These are phyloP conservation scores for Pseudozyma tsukubaensis DNA, from an alignment of 1,284 basidiomycete species.

Conservation along the genomic window DNA sequence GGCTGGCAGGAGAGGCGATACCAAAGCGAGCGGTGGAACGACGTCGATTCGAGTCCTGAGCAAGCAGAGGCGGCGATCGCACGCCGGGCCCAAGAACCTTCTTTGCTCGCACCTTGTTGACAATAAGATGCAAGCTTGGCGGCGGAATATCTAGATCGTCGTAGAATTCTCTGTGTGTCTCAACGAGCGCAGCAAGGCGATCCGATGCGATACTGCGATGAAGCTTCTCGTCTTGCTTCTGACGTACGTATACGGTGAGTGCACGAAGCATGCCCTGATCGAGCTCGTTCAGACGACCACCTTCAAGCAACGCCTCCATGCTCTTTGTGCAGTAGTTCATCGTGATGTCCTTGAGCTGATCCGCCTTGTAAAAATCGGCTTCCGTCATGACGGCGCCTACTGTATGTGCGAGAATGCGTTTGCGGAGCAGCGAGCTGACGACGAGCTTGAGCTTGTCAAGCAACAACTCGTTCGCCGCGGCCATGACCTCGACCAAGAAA, in stretches of 20 bases:
- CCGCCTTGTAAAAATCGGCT: constrained; percentile 82
- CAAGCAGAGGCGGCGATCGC: constrained; percentile 47
- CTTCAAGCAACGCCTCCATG: constrained; percentile 88
- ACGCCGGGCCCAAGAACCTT: constrained; percentile 52
- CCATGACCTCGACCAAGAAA: constrained; percentile 87
- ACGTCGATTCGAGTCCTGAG: constrained; percentile 65
- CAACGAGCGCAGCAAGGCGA: constrained; percentile 75
- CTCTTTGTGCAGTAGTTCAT: constrained; percentile 85
- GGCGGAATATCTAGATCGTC: constrained; percentile 81
- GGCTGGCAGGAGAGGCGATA: constrained; percentile 54
- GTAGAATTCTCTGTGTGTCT: constrained; percentile 81
- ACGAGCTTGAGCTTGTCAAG: constrained; percentile 85
- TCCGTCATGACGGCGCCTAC: constrained; percentile 84
- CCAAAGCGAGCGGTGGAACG: constrained; percentile 62
- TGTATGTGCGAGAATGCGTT: constrained; percentile 80
- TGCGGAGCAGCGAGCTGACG: constrained; percentile 74
- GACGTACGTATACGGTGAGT: constrained; percentile 76
- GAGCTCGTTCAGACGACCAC: constrained; percentile 79
- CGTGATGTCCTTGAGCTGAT: constrained; percentile 78
- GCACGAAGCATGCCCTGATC: constrained; percentile 77
- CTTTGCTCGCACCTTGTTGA: constrained; percentile 55
- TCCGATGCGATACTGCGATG: constrained; percentile 76
- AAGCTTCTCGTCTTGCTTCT: constrained; percentile 77
- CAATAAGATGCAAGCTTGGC: constrained; percentile 69
- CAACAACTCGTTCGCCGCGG: constrained; percentile 87